These are phyloP conservation scores for Populus simonii DNA, from an alignment of 345 rosid species.

Conservation along the genomic window DNA sequence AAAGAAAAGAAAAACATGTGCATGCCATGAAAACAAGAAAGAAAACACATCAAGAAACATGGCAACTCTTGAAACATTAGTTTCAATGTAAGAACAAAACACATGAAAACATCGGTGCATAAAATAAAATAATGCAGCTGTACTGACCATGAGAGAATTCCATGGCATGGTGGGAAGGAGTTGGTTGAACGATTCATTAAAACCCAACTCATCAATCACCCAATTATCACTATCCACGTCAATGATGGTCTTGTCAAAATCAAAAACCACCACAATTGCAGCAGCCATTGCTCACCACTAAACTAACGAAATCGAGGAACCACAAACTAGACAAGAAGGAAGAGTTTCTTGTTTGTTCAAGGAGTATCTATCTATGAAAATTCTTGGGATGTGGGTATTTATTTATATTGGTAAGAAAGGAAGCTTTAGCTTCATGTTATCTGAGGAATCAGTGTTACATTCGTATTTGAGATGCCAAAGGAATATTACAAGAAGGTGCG, in stretches of 20 bases:
- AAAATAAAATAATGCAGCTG: neutral
- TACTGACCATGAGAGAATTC: conserved; percentile 75
- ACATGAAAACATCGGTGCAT: no score
- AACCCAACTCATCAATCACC: conserved; percentile 74
- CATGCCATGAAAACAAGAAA: neutral
- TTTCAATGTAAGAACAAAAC: neutral
- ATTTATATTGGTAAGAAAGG: conserved; percentile 35
- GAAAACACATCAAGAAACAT: no score
- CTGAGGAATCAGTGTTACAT: neutral
- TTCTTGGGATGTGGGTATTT: neutral
- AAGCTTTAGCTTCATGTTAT: no score
- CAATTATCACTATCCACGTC: conserved; percentile 90
- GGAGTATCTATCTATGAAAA: neutral
- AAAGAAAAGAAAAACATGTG: neutral
- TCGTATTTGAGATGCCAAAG: conserved; percentile 29
- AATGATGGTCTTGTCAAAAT: conserved; percentile 81
- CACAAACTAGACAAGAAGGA: neutral
- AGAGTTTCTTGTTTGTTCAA: no score
- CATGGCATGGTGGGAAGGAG: conserved; percentile 93
- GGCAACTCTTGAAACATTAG: no score
- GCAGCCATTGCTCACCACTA: conserved; percentile 26
- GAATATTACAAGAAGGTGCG: conserved; percentile 44
- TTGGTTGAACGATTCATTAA: conserved; percentile 64
- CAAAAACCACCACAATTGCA: conserved; percentile 58
- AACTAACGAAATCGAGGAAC: no score